Percentiles rank a stretch among this genome's conserved stretches.
Conservation (phyloP, 805 yeast species). For the Torulaspora franciscae region DNA sequence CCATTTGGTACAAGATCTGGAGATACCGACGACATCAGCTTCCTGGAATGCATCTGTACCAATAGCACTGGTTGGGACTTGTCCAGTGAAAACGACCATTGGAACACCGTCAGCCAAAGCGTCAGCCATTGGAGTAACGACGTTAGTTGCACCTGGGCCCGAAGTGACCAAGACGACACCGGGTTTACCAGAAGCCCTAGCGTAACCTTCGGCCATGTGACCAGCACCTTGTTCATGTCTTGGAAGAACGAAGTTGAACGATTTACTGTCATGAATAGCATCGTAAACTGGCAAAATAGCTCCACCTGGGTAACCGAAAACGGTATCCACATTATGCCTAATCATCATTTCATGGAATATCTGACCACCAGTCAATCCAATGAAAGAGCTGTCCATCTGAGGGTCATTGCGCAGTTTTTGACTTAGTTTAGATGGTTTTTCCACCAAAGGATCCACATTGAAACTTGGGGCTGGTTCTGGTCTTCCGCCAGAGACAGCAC, state of each 20-base stretch:
- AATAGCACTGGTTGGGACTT: constrained; percentile 90
- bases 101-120: constrained; percentile 98
- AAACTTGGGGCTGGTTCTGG: constrained; percentile 39
- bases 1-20: constrained; percentile 98
- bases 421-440: constrained; percentile 13
- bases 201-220: constrained; percentile 99
- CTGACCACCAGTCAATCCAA: constrained; percentile 97
- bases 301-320: constrained; percentile 98
- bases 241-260: constrained; percentile 87
- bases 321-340: constrained; percentile 90
- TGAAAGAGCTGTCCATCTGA: constrained; percentile 74
- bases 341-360: constrained; percentile 98
- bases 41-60: constrained; percentile 99
- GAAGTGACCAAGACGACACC: constrained; percentile 98
- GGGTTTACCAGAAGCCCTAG: constrained; percentile 90
- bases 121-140: constrained; percentile 97
- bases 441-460: constrained; percentile 23
- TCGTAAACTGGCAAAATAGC: constrained; percentile 97
- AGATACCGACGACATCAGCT: constrained; percentile 95
- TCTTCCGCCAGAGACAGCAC: constrained; percentile 19
- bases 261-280: constrained; percentile 87
- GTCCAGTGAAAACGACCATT: constrained; percentile 93
- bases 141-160: constrained; percentile 99
- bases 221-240: constrained; percentile 99
- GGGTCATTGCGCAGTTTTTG: constrained; percentile 10